These are phyloP conservation scores for Pichia sp. DNA, from an alignment of 1,139 yeast genomes.

Conservation along the genomic window DNA sequence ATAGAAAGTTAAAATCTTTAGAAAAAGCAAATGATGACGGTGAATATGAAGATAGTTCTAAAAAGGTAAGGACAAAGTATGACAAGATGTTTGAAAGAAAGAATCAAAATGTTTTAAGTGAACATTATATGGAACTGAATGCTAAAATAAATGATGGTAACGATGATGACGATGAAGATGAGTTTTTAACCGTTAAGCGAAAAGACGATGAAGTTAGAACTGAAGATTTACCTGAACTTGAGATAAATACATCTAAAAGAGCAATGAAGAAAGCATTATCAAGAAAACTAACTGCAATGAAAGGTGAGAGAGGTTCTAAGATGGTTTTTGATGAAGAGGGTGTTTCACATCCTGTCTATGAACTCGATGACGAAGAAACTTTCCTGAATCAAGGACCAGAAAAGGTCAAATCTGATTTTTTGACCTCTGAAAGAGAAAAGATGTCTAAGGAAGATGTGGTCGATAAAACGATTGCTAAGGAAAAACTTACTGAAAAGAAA, in stretches of 20 bases:
- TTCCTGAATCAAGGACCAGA: slow-evolving; percentile 77
- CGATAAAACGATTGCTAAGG: slow-evolving; percentile 78
- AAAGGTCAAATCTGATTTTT: slow-evolving; percentile 51
- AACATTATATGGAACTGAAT: slow-evolving; percentile 73
- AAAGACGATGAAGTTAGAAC: slow-evolving; percentile 63
- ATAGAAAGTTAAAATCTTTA: slow-evolving; percentile 58
- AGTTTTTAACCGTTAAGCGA: slow-evolving; percentile 75
- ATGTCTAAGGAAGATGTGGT: slow-evolving; percentile 69
- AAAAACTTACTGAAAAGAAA: slow-evolving; percentile 82
- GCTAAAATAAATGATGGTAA: slow-evolving; percentile 33
- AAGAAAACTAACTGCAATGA: slow-evolving; percentile 65
- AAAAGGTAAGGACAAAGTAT: slow-evolving; percentile 72
- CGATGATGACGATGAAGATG: slow-evolving; percentile 51
- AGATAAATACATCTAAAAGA: slow-evolving; percentile 70
- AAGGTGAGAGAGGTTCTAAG: slow-evolving; percentile 59
- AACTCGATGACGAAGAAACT: slow-evolving; percentile 83
- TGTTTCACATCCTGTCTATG: slow-evolving; percentile 81
- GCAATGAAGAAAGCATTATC: slow-evolving; percentile 85
- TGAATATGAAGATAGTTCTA: slow-evolving; percentile 37
- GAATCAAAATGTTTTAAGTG: slow-evolving; percentile 87
- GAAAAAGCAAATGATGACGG: slow-evolving; percentile 63
- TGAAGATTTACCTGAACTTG: slow-evolving; percentile 55
- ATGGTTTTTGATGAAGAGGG: slow-evolving; percentile 93
- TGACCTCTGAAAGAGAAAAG: slow-evolving; percentile 54
- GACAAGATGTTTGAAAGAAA: slow-evolving; percentile 95